These are phyloP conservation scores for Piloderma croceum DNA, from an alignment of 768 basidiomycete species.

Conservation along the genomic window DNA sequence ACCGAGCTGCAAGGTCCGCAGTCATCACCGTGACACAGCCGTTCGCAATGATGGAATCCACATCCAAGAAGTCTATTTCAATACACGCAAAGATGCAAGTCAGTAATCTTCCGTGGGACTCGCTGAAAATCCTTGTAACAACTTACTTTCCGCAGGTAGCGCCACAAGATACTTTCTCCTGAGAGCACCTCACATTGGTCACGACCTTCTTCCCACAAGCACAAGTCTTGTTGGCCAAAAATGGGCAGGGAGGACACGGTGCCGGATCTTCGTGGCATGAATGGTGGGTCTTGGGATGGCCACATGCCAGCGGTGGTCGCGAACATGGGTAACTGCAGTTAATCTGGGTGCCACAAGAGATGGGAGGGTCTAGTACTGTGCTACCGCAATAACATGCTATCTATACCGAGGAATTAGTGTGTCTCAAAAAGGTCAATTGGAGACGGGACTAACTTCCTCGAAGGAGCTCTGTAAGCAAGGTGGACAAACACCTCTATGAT, in stretches of 20 bases:
- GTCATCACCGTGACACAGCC: slow-evolving; percentile 73
- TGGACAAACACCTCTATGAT: slow-evolving; percentile 80
- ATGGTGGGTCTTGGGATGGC: slow-evolving; percentile 75
- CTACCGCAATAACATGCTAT: slow-evolving; percentile 77
- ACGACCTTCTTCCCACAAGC: slow-evolving; percentile 86
- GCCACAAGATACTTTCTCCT: slow-evolving; percentile 84
- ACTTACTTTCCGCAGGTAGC: slow-evolving; percentile 69
- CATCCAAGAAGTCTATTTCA: slow-evolving; percentile 70
- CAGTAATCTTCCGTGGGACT: too few species aligned
- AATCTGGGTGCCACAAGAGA: slow-evolving; percentile 80
- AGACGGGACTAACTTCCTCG: slow-evolving; percentile 63
- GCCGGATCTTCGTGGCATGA: slow-evolving; percentile 70
- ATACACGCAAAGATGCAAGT: slow-evolving; percentile 1
- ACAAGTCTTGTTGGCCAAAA: slow-evolving; percentile 72
- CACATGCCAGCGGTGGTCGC: slow-evolving; percentile 66
- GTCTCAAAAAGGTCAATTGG: neutral
- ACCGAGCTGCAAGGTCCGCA: slow-evolving; percentile 73
- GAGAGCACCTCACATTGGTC: slow-evolving; percentile 77
- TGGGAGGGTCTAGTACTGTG: slow-evolving; percentile 85
- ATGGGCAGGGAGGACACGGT: slow-evolving; percentile 83
- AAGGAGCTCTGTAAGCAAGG: slow-evolving; percentile 85
- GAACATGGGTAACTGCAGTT: slow-evolving; percentile 77
- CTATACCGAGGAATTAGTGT: slow-evolving; percentile 25
- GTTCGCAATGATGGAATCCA: slow-evolving; percentile 86
- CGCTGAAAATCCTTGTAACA: too few species aligned